These are phyloP conservation scores for Chimonanthus praecox DNA, from an alignment of 164 flowering plant species.

Conservation along the genomic window DNA sequence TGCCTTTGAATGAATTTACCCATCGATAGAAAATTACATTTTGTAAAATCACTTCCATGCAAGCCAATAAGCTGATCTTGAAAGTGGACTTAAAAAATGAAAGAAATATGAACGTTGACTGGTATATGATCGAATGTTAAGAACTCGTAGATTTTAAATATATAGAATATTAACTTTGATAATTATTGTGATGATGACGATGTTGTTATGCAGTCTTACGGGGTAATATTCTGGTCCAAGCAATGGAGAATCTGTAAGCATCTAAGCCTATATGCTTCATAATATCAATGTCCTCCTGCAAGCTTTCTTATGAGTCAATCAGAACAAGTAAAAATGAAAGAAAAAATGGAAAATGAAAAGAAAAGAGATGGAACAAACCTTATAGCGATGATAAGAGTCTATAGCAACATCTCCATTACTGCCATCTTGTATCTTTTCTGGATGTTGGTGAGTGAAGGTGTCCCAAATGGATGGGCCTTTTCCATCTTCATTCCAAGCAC, in stretches of 20 bases:
- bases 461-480: too few relatives aligned
- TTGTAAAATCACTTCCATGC: too few relatives aligned
- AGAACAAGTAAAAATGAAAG: neutral
- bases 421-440: conserved; percentile 16
- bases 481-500: too few relatives aligned
- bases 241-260: conserved; percentile 30
- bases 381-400: neutral
- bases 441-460: too few relatives aligned
- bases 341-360: neutral
- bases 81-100: too few relatives aligned
- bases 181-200: too few relatives aligned
- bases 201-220: conserved; percentile 14
- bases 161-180: too few relatives aligned
- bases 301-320: neutral
- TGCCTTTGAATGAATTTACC: too few relatives aligned
- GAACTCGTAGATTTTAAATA: too few relatives aligned
- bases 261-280: conserved; percentile 25
- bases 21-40: too few relatives aligned
- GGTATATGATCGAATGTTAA: neutral
- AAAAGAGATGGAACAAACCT: neutral
- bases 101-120: too few relatives aligned
- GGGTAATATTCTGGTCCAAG: conserved; percentile 32
- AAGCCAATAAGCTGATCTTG: too few relatives aligned
- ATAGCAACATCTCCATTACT: conserved; percentile 19
- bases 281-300: conserved; percentile 21